Percentiles rank a stretch among this genome's conserved stretches.
Conservation (phyloP, 345 rosid species). For the Euphorbia pulcherrima region DNA sequence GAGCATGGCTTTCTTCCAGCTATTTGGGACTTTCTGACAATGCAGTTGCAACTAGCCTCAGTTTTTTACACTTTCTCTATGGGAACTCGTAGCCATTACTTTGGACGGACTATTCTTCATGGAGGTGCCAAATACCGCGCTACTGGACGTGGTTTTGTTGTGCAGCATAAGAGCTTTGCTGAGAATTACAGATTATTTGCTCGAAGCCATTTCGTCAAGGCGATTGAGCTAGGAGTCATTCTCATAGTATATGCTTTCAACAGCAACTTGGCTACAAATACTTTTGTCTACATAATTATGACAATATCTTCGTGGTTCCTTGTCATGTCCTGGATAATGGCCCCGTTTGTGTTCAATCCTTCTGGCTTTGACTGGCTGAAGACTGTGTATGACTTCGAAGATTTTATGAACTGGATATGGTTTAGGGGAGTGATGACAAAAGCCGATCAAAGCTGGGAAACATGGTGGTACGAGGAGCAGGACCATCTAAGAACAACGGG, state of each 20-base stretch:
- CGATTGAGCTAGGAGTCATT: slow-evolving; percentile 77
- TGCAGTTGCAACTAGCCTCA: slow-evolving; percentile 82
- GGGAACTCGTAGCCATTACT: slow-evolving; percentile 82
- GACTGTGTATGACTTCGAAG: slow-evolving; percentile 78
- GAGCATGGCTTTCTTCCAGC: slow-evolving; percentile 85
- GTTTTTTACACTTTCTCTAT: slow-evolving; percentile 76
- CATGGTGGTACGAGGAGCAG: slow-evolving; percentile 92
- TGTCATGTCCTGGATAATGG: slow-evolving; percentile 80
- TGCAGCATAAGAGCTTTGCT: slow-evolving; percentile 71
- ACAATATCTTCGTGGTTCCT: slow-evolving; percentile 83
- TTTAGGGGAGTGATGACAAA: slow-evolving; percentile 48
- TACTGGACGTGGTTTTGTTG: slow-evolving; percentile 93
- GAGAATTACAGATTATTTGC: slow-evolving; percentile 80
- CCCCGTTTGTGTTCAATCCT: slow-evolving; percentile 84
- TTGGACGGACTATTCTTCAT: slow-evolving; percentile 86
- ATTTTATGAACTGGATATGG: slow-evolving; percentile 80
- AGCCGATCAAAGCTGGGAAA: slow-evolving; percentile 86
- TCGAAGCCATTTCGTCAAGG: slow-evolving; percentile 89
- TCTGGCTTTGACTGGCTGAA: slow-evolving; percentile 93
- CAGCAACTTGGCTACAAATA: slow-evolving; percentile 49
- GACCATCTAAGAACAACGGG: slow-evolving; percentile 76
- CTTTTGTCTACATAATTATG: slow-evolving; percentile 66
- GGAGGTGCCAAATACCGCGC: slow-evolving; percentile 93
- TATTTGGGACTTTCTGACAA: slow-evolving; percentile 74
- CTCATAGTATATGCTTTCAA: slow-evolving; percentile 66